Base-by-base conservation (phyloP, 345 rosid genomes). In the Eucalyptus pauciflora region DNA sequence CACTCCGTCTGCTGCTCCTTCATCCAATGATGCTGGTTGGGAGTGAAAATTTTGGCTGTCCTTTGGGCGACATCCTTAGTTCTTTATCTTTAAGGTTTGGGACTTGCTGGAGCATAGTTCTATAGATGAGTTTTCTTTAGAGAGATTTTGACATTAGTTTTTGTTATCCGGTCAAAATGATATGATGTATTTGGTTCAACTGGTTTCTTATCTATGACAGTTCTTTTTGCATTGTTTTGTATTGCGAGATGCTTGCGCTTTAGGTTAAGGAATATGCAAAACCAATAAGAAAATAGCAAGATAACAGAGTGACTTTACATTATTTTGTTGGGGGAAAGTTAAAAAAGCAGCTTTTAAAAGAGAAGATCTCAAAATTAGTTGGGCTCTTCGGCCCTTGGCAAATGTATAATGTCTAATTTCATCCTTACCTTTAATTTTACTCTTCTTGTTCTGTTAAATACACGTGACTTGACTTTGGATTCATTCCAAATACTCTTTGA, bases 21-120 rank as follows among this genome's bases (percentile, higher is more conserved):
- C 92, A 9, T 13, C 90, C 20, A 67, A 58, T 8, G 58, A 56
- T 50, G 85, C 93, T 31, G 90, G 89, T 14, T 96, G 96, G 99
- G 95, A 94, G 0, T 92, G 71, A 93, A 54, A 48, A 5, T 33
- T 12, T 50, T 22, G 25, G 64, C 3, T 16, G 25, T 86, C 31
- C 46, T 7, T 41, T 11, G 12, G 87, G 49, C 58, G 17, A 43
- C 58, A 11, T 86, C 49, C 54, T 86, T 17, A 54, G 29, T 88
- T 76, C 51, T 17, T 76, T 88, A 37, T 37, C 48, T 76, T 41
- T 37, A 6, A 13, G 48, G 83, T 76, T 20, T 4, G 15, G 83
- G 48, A 41, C 83, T 76, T 76, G 83, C 24, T 76, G 83, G 83
- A 20, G 27, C 48, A 41, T 76, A 41, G 83, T 76, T 76, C 83